Evolutionary conservation across 768 basidiomycete genomes (phyloP), one percentile per base, ranked within the genome.

Genomic region (Cantharellus anzutake): DNA sequence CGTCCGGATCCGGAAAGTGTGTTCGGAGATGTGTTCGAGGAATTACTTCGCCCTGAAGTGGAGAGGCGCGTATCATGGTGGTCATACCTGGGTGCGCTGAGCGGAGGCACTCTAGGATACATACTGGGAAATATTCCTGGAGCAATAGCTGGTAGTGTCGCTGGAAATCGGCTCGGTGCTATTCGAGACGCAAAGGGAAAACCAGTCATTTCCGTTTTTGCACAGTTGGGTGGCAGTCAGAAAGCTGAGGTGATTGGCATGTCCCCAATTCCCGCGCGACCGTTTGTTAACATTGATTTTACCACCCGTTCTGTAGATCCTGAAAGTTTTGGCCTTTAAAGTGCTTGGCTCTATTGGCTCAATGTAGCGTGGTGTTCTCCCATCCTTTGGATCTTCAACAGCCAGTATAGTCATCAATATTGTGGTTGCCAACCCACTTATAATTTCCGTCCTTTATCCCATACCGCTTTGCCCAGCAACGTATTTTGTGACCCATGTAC

Each of bases 171-270:
- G n/a, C 71, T 96, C 38, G 92, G 92, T 50, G 89, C 91, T 2
- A 75, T 97, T 53, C 76, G 92, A 60, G 92, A 97, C 67, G 92
- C 92, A 2, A 97, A 97, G 73, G 73, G 92, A 5, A 90, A 88
- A 76, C 85, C 84, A 62, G 91, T 97, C 34, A 90, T 86, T 2
- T 78, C 84, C 4, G 92, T 96, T 16, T 97, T 97, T 69, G 71
- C 74, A 52, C 78, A 85, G 29, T 75, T 96, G 35, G 83, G 80
- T 16, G 78, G 80, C 2, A 73, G 73, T 57, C 84, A 92, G 75
- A 93, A 88, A 69, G 89, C 91, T 55, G 86, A 94, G 80, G 91
- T 88, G 56, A 66, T 64, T 74, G 67, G 20, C 20, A 29, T 29
- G 20, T 29, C 20, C 4, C 50, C 51, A 16, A 7, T 16, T 56